Base-by-base conservation (phyloP, 257 asterid species). In the Nicotiana paniculata region DNA sequence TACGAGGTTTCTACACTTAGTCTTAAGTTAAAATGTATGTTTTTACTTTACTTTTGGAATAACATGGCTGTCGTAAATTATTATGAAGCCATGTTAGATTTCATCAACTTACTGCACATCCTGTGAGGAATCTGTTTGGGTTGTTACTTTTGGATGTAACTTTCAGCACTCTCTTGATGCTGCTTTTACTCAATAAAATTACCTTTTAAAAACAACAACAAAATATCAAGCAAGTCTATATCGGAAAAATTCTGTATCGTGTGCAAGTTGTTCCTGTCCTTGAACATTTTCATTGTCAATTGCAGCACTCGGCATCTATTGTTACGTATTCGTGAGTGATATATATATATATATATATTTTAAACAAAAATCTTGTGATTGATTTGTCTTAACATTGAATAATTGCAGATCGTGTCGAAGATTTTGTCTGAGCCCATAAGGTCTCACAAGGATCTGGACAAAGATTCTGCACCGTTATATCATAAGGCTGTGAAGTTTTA, bases 391-490 rank as follows among this genome's bases (percentile, higher is more conserved):
- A 9, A 46, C 35, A 65, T 54, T n/a, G 67, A 69, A 28, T 24
- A 43, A 18, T 77, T 87, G 89, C 93, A 96, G 98, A 96, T 96
- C 85, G 98, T 92, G 77, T 93, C 98, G 1, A 94, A 90, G 88
- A 88, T 30, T 90, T 88, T 96, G 32, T 96, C 98, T 84, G 98
- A 94, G 82, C 97, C 99, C 46, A 88, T 96, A 74, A 97, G 99
- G 80, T 96, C 99, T 65, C 98, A 94, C 85, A 94, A 96, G 91
- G 99, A 96, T 84, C 90, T 96, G 89, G 99, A 96, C 86, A 96
- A 96, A 89, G 99, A 96, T 90, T 91, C 98, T 84, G 99, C 93
- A 21, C 97, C 97, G 32, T 90, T 86, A 81, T 92, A 87, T 86
- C 97, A 94, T 83, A 96, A 96, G 85, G 97, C 98, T 66, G 98